Conservation (phyloP, 2,329 filamentous ascomycete species). For the Macrophomina phaseolina region DNA sequence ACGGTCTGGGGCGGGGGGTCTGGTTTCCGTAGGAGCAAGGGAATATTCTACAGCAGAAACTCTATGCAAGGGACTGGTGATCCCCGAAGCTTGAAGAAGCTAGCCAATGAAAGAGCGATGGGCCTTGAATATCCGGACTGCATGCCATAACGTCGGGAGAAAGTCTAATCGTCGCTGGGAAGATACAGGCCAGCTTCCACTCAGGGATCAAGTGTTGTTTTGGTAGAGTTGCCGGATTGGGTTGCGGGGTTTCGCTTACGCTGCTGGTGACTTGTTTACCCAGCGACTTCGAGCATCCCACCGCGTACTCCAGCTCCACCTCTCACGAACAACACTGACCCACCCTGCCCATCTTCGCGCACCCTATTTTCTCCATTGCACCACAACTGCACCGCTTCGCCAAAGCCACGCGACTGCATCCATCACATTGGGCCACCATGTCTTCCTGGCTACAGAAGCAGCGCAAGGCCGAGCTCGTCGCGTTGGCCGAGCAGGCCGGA, state of each 20-base stretch:
- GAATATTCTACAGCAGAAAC: neutral
- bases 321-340: slow-evolving; percentile 6
- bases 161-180: neutral
- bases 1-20: too few relatives aligned
- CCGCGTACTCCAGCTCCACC: slow-evolving; percentile 6
- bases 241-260: slow-evolving; percentile 23
- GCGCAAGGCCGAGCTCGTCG: slow-evolving; percentile 79
- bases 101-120: neutral
- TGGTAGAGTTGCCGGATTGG: slow-evolving; percentile 3
- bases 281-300: slow-evolving; percentile 21
- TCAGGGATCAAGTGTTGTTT: slow-evolving; percentile 15
- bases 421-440: slow-evolving; percentile 56
- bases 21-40: neutral
- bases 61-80: neutral
- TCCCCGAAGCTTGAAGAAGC: neutral
- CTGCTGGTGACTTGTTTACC: slow-evolving; percentile 19
- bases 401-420: slow-evolving; percentile 15
- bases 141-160: neutral
- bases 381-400: slow-evolving; percentile 26
- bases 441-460: slow-evolving; percentile 79
- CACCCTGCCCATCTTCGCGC: slow-evolving; percentile 20
- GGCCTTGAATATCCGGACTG: too few relatives aligned
- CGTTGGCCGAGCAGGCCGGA: slow-evolving; percentile 73
- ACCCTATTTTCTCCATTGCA: slow-evolving; percentile 1
- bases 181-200: neutral